phyloP scores from a whole-genome alignment of 2,329 filamentous ascomycete genomes.

The Fusarium keratoplasticum region DNA sequence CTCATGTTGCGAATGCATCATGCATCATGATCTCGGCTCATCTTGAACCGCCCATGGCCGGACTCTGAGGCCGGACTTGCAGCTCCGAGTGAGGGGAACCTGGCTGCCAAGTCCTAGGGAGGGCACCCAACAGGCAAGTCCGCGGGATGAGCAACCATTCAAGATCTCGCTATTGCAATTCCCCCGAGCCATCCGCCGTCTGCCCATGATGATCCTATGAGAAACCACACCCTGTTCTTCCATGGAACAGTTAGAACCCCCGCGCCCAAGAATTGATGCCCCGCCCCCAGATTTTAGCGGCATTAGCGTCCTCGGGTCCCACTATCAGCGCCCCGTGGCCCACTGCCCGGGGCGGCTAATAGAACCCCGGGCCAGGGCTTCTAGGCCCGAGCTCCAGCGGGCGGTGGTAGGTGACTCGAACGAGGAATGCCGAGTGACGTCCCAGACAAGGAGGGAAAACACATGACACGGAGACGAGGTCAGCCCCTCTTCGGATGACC shows the following conservation, averaged over 20 bases:
- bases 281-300: slow-evolving; percentile 40
- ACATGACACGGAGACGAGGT: slow-evolving; percentile 36
- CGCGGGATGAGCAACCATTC: background rate
- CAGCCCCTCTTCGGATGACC: slow-evolving; percentile 25
- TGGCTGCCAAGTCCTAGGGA: slow-evolving; percentile 27
- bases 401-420: background rate
- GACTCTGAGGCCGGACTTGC: slow-evolving; percentile 22
- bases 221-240: slow-evolving; percentile 9
- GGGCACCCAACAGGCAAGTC: slow-evolving; percentile 22
- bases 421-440: slow-evolving; percentile 17
- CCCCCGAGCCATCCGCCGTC: slow-evolving; percentile 30
- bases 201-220: background rate
- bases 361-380: slow-evolving; percentile 21
- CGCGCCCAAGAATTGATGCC: slow-evolving; percentile 9
- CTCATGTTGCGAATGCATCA: slow-evolving; percentile 12
- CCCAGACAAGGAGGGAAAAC: slow-evolving; percentile 26
- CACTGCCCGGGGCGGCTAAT: slow-evolving; percentile 37
- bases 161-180: slow-evolving; percentile 7
- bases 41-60: slow-evolving; percentile 13
- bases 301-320: slow-evolving; percentile 20
- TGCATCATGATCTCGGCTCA: slow-evolving; percentile 29
- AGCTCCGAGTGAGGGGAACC: slow-evolving; percentile 29
- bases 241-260: slow-evolving; percentile 3
- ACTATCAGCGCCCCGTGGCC: background rate
- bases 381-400: slow-evolving; percentile 14